Base-by-base conservation (phyloP, 306 rosid species). In the Dryas drummondii region DNA sequence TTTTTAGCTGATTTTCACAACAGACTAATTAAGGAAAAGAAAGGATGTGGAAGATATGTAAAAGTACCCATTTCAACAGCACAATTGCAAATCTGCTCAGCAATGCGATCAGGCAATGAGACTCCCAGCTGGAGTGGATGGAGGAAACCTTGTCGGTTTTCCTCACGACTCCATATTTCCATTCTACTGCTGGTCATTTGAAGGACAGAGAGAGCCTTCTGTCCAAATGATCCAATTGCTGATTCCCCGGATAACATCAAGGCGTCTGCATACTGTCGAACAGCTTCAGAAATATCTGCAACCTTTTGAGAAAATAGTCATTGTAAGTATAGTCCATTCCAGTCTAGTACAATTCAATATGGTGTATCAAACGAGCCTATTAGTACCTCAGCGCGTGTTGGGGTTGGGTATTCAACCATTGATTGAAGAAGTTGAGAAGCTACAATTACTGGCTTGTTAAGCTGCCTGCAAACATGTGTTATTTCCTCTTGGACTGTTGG, bases 391-490 rank as follows among this genome's bases (percentile, higher is more conserved):
- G 97, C 98, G 0, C 93, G 93, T 15, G 98, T 91, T 73, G 98
- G 98, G n/a, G 96, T 93, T 76, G 98, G 98, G 81, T 93, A 93
- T 83, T 93, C 97, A 46, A 91, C 84, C 97, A 91, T 93, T 44
- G 98, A 93, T 76, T 91, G 93, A 11, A 93, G 97, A 80, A 93
- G 93, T 80, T 93, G 98, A 81, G 98, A 91, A 75, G 98, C 96
- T 51, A 93, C 89, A 82, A 93, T 88, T 19, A 93, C 98, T 44
- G 97, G 97, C 84, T 89, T 93, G 86, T 93, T 93, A 53, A 89
- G 78, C 76, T 89, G 91, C 85, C 97, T 82, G 86, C 97, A 91
- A 22, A 89, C 66, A 41, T 73, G 26, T 54, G 82, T 80, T 72
- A 93, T 93, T 68, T 83, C 82, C 80, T 87, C 88, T 78, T 93